Conservation (phyloP, 805 yeast species). For the Hemisphaericaspora nanyangensis region DNA sequence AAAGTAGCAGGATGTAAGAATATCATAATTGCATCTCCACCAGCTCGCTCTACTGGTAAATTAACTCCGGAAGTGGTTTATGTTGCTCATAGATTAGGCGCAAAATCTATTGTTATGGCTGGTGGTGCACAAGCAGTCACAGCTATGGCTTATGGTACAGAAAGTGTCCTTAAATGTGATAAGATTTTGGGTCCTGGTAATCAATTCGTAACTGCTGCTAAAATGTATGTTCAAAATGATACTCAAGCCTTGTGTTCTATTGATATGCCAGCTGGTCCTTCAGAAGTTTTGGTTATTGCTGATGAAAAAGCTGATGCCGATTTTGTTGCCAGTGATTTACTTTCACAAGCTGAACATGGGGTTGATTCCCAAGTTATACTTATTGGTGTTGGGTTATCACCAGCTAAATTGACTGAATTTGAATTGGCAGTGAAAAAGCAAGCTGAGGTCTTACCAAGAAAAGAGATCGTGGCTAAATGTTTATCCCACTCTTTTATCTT, state of each 20-base stretch:
- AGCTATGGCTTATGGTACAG: conserved; percentile 98
- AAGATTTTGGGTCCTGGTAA: conserved; percentile 98
- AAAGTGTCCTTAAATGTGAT: conserved; percentile 86
- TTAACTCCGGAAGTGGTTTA: conserved; percentile 96
- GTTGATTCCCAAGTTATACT: conserved; percentile 95
- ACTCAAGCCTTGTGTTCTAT: conserved; percentile 92
- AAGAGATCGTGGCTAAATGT: conserved; percentile 87
- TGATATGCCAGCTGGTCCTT: conserved; percentile 99
- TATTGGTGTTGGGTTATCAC: conserved; percentile 71
- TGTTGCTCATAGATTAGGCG: conserved; percentile 95
- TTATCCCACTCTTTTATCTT: conserved; percentile 88
- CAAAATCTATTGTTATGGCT: conserved; percentile 83
- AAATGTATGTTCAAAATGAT: conserved; percentile 95
- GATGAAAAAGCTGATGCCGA: conserved; percentile 87
- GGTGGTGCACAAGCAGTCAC: conserved; percentile 99
- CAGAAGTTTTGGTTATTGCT: conserved; percentile 95
- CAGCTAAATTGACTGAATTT: conserved; percentile 57
- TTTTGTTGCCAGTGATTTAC: conserved; percentile 92
- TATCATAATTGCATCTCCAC: conserved; percentile 92
- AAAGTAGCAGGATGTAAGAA: conserved; percentile 95
- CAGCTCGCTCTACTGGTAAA: conserved; percentile 80
- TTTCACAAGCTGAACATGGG: conserved; percentile 99
- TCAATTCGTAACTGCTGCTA: conserved; percentile 98
- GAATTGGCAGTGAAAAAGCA: conserved; percentile 83
- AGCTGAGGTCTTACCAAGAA: conserved; percentile 83